Conservation (phyloP, 805 yeast genomes). For the Starmerella potacharoeniae region DNA sequence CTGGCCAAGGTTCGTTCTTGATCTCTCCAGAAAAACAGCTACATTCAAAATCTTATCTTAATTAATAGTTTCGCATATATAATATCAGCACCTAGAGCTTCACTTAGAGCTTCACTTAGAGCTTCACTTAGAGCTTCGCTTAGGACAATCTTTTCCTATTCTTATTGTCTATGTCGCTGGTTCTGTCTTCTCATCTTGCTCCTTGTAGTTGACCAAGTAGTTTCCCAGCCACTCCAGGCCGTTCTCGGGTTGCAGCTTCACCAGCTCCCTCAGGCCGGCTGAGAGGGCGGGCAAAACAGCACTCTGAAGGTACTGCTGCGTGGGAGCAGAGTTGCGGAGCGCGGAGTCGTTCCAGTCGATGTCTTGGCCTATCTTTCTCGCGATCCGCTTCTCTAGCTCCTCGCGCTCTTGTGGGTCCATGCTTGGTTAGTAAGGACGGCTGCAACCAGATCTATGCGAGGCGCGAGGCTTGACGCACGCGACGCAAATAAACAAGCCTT, state of each 20-base stretch:
- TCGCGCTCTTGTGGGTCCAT: not conserved
- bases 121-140: not conserved
- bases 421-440: not conserved
- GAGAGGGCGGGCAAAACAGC: constrained; percentile 6
- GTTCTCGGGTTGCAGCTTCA: constrained; percentile 4
- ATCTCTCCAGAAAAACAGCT: too few relatives aligned
- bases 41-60: not conserved
- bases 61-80: not conserved
- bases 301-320: constrained; percentile 9
- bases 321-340: constrained; percentile 4
- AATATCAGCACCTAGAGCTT: not conserved
- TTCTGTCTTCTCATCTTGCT: not conserved
- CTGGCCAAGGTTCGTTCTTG: too few relatives aligned
- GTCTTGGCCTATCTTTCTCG: not conserved
- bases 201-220: not conserved
- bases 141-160: not conserved
- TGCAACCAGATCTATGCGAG: too few relatives aligned
- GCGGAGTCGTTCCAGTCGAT: constrained; percentile 5
- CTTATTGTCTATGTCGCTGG: not conserved
- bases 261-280: constrained; percentile 8
- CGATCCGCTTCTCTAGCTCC: constrained; percentile 3
- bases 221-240: constrained; percentile 8
- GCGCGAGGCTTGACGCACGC: too few relatives aligned
- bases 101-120: not conserved
- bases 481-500: too few relatives aligned